A percentile compares a stretch with the other conserved stretches of the same genome.
Evolutionary conservation across 2,329 filamentous ascomycete species (phyloP).

Genomic region (Ceratocystis cubensis): DNA sequence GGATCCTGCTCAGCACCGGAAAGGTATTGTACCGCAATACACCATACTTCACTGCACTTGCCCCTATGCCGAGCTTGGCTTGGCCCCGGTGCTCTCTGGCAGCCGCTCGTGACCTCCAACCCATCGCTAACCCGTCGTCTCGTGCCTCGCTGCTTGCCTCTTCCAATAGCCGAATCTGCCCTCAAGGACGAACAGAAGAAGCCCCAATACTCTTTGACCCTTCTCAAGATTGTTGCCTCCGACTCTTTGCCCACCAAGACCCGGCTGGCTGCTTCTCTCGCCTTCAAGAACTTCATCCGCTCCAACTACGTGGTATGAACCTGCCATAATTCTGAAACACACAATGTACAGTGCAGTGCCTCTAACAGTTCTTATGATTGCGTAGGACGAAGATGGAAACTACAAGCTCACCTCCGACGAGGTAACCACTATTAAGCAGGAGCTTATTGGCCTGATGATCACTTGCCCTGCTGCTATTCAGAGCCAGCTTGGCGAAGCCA

Average conservation of each 20-base stretch:
- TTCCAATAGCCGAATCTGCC: constrained; percentile 58
- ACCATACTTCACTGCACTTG: constrained; percentile 26
- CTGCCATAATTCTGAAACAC: background rate
- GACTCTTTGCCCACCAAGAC: constrained; percentile 61
- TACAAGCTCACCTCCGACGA: constrained; percentile 78
- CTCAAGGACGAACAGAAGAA: constrained; percentile 70
- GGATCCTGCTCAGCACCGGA: constrained; percentile 74
- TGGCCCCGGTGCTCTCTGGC: background rate
- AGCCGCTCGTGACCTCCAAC: background rate
- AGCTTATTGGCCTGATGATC: constrained; percentile 95
- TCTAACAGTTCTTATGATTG: background rate
- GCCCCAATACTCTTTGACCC: constrained; percentile 72
- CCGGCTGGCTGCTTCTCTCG: constrained; percentile 74
- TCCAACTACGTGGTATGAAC: constrained; percentile 68
- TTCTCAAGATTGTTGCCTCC: constrained; percentile 82
- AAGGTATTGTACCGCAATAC: constrained; percentile 45
- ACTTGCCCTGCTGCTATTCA: constrained; percentile 77
- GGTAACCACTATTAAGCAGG: constrained; percentile 81
- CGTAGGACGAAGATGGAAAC: constrained; percentile 74
- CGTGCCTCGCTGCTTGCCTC: no score
- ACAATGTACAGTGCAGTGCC: background rate
- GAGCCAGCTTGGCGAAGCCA: constrained; percentile 86
- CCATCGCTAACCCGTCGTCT: background rate
- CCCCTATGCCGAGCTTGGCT: background rate
- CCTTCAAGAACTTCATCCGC: constrained; percentile 98